These are phyloP conservation scores for Thymus mandschuricus DNA, from an alignment of 257 asterid species.

Conservation along the genomic window DNA sequence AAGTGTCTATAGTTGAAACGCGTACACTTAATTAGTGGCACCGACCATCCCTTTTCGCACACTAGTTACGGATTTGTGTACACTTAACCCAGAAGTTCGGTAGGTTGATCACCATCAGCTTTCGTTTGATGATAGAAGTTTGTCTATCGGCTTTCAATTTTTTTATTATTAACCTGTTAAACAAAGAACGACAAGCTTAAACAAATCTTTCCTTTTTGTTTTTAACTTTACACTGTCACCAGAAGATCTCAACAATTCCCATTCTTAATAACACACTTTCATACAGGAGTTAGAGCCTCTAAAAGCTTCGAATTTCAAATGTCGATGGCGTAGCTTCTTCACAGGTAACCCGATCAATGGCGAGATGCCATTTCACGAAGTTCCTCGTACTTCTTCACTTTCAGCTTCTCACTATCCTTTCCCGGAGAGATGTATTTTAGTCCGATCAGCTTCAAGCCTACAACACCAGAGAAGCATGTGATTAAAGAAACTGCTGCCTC, in stretches of 20 bases:
- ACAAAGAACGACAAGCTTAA: too few relatives aligned
- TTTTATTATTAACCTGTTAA: too few relatives aligned
- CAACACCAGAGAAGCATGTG: slow-evolving; percentile 29
- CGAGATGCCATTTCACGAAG: slow-evolving; percentile 62
- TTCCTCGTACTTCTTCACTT: slow-evolving; percentile 70
- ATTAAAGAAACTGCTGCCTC: not conserved
- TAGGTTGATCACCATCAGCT: too few relatives aligned
- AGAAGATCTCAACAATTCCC: not conserved
- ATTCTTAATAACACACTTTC: not conserved
- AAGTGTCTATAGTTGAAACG: too few relatives aligned
- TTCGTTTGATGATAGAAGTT: too few relatives aligned
- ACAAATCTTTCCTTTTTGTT: too few relatives aligned
- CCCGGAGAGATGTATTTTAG: slow-evolving; percentile 74
- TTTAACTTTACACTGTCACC: too few relatives aligned
- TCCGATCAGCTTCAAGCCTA: slow-evolving; percentile 83
- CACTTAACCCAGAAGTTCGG: too few relatives aligned
- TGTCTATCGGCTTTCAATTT: too few relatives aligned
- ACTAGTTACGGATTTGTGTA: too few relatives aligned
- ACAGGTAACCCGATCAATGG: slow-evolving; percentile 34
- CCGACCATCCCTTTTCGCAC: too few relatives aligned
- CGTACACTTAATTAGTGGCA: too few relatives aligned
- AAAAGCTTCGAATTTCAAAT: not conserved
- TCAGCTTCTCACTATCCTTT: slow-evolving; percentile 48
- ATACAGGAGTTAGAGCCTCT: not conserved
- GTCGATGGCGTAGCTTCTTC: not conserved